Base-by-base conservation (phyloP, 1,139 yeast genomes). In the Blastobotrys malaysiensis region DNA sequence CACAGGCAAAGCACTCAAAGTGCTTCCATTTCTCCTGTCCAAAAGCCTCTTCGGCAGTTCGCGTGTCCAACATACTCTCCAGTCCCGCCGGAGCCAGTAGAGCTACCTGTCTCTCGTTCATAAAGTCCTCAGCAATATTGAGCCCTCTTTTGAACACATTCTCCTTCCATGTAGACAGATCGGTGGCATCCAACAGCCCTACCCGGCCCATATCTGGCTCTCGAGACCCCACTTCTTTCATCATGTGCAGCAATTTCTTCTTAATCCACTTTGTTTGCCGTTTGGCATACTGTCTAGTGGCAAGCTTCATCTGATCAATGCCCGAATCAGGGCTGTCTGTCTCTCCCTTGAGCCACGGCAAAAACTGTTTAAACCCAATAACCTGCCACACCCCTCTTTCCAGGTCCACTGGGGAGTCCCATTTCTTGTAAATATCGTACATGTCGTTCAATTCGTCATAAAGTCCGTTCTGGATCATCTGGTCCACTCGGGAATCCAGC, bases 231-330 rank as follows among this genome's bases (percentile, higher is more conserved):
- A 72, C 69, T 20, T 86, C 71, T 6, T 59, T 54, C 36, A 72
- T 54, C 66, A 86, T 90, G 0, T 84, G 81, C 2, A 84, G 77
- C 31, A 93, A 73, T 55, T 84, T 75, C 62, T 86, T 88, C 52
- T 78, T 78, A 57, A 93, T 91, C 97, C 98, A 93, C 68, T 90
- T 90, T n/a, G 90, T 82, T 67, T 93, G 99, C 59, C 80, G 81
- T 59, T 85, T 84, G 1, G 98, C 96, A 68, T 93, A 93, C 64
- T 85, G 88, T 54, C 96, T 73, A 0, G 99, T 93, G 46, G 88
- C 76, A 1, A 81, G 74, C 67, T 93, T 90, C 98, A 93, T 93
- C 27, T 81, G 74, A 14, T 82, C 86, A 1, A 86, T 73, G 7
- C 95, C 83, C 70, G 1, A 64, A 64, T 54, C 83, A 6, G 59